Evolutionary conservation across 345 rosid genomes (phyloP), one percentile per base, ranked within the genome.

Genomic region (Lepidium africanum): DNA sequence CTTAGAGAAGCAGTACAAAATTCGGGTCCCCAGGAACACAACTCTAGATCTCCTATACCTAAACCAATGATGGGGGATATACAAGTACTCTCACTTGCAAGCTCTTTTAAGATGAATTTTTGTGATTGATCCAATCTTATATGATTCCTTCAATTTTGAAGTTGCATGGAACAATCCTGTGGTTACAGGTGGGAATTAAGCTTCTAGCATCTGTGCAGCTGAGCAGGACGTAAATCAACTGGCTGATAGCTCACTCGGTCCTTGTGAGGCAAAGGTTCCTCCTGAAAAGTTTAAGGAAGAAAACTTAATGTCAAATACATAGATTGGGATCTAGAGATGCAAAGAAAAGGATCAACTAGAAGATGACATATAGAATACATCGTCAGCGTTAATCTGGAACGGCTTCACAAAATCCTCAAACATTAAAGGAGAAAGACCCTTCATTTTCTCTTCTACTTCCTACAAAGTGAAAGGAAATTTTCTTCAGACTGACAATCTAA

Each of bases 351-450:
- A 65, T 48, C 60, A 12, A 19, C 56, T 51, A 43, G 32, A 79
- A 54, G 63, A 15, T 32, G 41, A 49, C 49, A 12, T 7, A 11
- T 39, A 30, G 14, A 40, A 3, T 88, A 93, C 98, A 85, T 90
- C 84, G 9, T 90, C 80, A 70, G 81, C 59, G 68, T 81, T 77
- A 40, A 90, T 84, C 79, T 90, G 93, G 80, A 80, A 87, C 16
- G 97, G 96, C 76, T 88, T 82, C 66, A 80, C 97, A 77, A 85
- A 87, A 82, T 93, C 98, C 60, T 90, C 94, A 71, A 88, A 90
- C 94, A 87, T 86, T 23, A 74, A 64, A 1, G 89, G 90, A 76
- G 86, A 82, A 59, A 84, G 76, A 41, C 71, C 82, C 82, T 81
- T 82, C 84, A 93, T 79, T 71, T 79, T 81, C 66, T 78, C 87